phyloP scores from a whole-genome alignment of 495 filamentous ascomycete species.

The Annulohypoxylon nitens region DNA sequence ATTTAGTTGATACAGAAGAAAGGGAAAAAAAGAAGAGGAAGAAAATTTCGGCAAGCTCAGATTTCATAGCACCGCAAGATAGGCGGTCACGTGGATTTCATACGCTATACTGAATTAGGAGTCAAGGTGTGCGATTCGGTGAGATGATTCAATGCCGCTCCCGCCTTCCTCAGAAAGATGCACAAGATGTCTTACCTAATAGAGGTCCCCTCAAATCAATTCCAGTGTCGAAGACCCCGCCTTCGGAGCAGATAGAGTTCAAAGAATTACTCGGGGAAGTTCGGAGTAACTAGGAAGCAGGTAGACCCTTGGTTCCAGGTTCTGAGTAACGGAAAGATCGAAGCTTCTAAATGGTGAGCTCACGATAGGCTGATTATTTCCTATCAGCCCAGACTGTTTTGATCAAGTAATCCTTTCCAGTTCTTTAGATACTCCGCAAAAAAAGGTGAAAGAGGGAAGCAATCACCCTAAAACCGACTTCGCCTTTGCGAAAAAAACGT shows the following conservation, averaged over 20 bases:
- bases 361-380: slow-evolving; percentile 44
- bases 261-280: background rate
- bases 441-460: slow-evolving; percentile 1
- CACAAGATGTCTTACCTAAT: slow-evolving; percentile 36
- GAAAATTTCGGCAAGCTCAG: slow-evolving; percentile 20
- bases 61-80: slow-evolving; percentile 12
- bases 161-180: slow-evolving; percentile 15
- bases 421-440: slow-evolving; percentile 32
- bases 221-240: slow-evolving; percentile 42
- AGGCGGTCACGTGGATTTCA: slow-evolving; percentile 30
- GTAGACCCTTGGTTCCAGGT: background rate
- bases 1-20: slow-evolving; percentile 69
- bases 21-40: slow-evolving; percentile 46
- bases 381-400: slow-evolving; percentile 19
- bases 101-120: slow-evolving; percentile 1
- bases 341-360: slow-evolving; percentile 41
- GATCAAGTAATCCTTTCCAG: background rate
- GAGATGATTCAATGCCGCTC: slow-evolving; percentile 3
- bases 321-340: slow-evolving; percentile 3
- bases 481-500: slow-evolving; percentile 17
- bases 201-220: slow-evolving; percentile 14
- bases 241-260: slow-evolving; percentile 42
- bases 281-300: slow-evolving; percentile 27
- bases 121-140: slow-evolving; percentile 26
- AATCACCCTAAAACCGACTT: slow-evolving; percentile 33